These are phyloP conservation scores for Ustilago bromivora DNA, from an alignment of 1,284 basidiomycete genomes.

Conservation along the genomic window DNA sequence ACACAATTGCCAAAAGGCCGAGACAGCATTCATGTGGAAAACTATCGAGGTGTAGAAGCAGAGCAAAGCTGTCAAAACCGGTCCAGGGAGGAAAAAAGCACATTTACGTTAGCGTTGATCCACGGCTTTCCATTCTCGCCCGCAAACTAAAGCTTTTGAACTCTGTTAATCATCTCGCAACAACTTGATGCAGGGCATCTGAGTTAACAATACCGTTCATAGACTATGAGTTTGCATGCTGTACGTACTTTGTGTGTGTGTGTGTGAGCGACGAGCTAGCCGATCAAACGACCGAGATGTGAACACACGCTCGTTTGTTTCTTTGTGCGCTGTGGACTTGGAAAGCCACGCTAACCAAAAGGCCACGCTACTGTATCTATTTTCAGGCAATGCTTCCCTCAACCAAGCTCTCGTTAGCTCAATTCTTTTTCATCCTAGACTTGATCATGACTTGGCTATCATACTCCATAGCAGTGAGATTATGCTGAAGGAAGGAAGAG, in stretches of 20 bases:
- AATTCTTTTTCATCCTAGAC: background rate
- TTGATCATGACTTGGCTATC: too few species aligned
- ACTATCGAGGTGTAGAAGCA: background rate
- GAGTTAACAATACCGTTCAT: background rate
- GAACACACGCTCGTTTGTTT: background rate
- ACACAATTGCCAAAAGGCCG: background rate
- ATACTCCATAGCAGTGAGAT: too few species aligned
- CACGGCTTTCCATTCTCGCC: slow-evolving; percentile 1
- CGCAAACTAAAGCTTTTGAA: background rate
- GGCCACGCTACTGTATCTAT: background rate
- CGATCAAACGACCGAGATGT: background rate
- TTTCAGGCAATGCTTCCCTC: background rate
- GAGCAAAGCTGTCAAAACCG: background rate
- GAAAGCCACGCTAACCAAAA: background rate
- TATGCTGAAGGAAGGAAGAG: too few species aligned
- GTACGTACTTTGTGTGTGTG: background rate
- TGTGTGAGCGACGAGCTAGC: background rate
- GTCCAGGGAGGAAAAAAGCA: background rate
- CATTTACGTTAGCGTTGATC: background rate
- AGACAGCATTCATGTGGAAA: background rate
- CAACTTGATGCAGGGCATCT: background rate
- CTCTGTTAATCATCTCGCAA: background rate
- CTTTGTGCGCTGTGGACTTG: background rate
- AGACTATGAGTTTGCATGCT: too few species aligned
- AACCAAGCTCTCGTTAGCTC: background rate